Evolutionary conservation across 2,329 filamentous ascomycete genomes (phyloP).

Genomic region (Botrytis elliptica): DNA sequence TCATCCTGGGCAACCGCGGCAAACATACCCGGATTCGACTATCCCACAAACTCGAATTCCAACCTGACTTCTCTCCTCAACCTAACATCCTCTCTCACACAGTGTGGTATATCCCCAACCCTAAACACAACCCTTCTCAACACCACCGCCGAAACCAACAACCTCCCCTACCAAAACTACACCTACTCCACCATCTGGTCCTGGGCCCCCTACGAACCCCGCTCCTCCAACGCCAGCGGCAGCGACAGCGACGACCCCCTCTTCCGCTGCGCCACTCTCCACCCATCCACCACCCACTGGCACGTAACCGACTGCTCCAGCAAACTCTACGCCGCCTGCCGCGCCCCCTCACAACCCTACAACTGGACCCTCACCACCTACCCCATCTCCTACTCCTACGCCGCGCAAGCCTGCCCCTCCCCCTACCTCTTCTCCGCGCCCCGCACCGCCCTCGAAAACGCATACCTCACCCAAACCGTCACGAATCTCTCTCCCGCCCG

Average conservation of each 20-base stretch:
- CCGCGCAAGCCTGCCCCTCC: conserved; percentile 48
- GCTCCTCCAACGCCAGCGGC: conserved; percentile 34
- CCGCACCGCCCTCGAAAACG: conserved; percentile 62
- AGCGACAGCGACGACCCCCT: conserved; percentile 35
- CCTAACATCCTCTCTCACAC: conserved; percentile 44
- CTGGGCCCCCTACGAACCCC: conserved; percentile 57
- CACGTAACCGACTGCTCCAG: conserved; percentile 54
- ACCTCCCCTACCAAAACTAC: conserved; percentile 50
- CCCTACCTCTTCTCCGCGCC: conserved; percentile 55
- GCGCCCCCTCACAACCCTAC: conserved; percentile 53
- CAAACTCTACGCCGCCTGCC: conserved; percentile 55
- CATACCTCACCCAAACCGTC: conserved; percentile 47
- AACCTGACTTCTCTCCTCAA: conserved; percentile 39
- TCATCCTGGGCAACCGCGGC: conserved; percentile 52
- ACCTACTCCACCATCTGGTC: conserved; percentile 55
- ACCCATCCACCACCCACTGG: conserved; percentile 53
- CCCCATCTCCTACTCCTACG: conserved; percentile 45
- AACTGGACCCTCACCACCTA: conserved; percentile 53
- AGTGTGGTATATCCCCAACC: conserved; percentile 60
- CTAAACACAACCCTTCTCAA: conserved; percentile 56
- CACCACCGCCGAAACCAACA: conserved; percentile 49
- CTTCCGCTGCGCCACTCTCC: conserved; percentile 53
- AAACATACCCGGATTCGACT: conserved; percentile 36
- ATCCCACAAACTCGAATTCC: conserved; percentile 34
- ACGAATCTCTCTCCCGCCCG: background rate